Percentiles rank a stretch among this genome's conserved stretches.
Conservation (phyloP, 2,329 filamentous ascomycete genomes). For the Monosporascus sp. region DNA sequence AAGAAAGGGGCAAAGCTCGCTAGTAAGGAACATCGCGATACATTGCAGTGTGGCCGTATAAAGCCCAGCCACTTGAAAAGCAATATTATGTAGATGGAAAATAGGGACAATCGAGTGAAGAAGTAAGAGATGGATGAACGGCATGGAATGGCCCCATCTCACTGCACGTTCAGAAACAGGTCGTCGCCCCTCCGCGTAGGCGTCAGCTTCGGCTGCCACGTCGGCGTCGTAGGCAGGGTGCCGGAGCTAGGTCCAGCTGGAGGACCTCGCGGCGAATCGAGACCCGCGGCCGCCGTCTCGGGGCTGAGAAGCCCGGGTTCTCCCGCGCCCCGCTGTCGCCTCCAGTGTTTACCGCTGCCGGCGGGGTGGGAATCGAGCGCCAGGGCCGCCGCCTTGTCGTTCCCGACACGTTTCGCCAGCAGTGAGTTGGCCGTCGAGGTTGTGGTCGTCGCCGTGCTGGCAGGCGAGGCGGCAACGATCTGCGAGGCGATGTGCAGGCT, state of each 20-base stretch:
- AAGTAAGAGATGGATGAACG: neutral
- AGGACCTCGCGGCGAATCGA: constrained; percentile 13
- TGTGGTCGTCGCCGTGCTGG: constrained; percentile 21
- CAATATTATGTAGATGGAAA: neutral
- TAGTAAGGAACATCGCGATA: neutral
- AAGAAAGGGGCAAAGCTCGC: too few relatives aligned
- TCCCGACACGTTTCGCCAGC: constrained; percentile 48
- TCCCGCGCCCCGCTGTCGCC: constrained; percentile 9
- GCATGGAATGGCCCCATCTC: constrained; percentile 2
- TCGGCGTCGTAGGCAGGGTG: constrained; percentile 42
- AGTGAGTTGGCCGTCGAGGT: constrained; percentile 36
- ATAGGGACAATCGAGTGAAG: neutral
- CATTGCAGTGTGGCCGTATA: neutral
- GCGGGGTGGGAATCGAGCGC: constrained; percentile 25
- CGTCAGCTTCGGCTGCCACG: constrained; percentile 61
- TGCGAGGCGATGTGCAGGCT: constrained; percentile 15
- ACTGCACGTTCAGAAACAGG: constrained; percentile 54
- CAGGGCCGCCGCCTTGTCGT: constrained; percentile 43
- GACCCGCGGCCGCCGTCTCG: constrained; percentile 8
- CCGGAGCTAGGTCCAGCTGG: constrained; percentile 4
- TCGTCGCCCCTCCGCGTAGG: constrained; percentile 63
- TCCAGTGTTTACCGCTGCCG: constrained; percentile 23
- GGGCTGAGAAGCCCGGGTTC: constrained; percentile 14
- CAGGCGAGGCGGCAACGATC: constrained; percentile 16
- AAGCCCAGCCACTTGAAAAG: neutral